Percentiles rank a stretch among this genome's conserved stretches.
These are phyloP conservation scores for Mycena polygramma DNA, from an alignment of 768 basidiomycete species.

Conservation along the genomic window DNA sequence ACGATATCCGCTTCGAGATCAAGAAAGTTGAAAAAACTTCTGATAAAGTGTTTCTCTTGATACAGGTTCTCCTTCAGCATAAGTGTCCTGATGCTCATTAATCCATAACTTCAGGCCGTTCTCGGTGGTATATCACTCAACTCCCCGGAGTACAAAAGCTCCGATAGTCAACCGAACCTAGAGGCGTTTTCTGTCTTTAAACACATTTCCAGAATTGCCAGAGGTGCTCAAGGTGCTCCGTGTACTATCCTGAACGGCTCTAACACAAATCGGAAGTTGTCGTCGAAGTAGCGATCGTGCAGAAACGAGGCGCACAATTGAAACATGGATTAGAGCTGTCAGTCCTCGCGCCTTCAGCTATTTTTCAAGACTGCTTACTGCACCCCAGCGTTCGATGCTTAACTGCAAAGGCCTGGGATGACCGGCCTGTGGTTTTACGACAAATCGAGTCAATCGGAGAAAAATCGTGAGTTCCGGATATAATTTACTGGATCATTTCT, in stretches of 20 bases:
- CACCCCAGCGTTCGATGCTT: slow-evolving; percentile 76
- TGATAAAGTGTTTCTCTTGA: slow-evolving; percentile 86
- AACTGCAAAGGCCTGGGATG: slow-evolving; percentile 92
- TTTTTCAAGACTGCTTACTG: slow-evolving; percentile 7
- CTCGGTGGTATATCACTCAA: slow-evolving; percentile 80
- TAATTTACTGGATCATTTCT: neutral
- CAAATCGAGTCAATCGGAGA: slow-evolving; percentile 94
- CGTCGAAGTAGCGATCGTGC: slow-evolving; percentile 80
- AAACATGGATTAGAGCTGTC: slow-evolving; percentile 84
- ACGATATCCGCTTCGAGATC: slow-evolving; percentile 84
- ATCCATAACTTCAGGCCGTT: slow-evolving; percentile 65
- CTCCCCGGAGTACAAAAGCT: slow-evolving; percentile 74
- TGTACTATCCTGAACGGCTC: neutral
- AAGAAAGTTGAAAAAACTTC: slow-evolving; percentile 76
- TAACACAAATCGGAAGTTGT: slow-evolving; percentile 62
- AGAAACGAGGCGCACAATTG: slow-evolving; percentile 73
- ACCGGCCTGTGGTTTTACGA: slow-evolving; percentile 83
- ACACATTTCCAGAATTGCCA: slow-evolving; percentile 81
- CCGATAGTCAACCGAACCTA: slow-evolving; percentile 78
- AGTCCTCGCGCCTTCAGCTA: slow-evolving; percentile 40
- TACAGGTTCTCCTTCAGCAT: slow-evolving; percentile 66
- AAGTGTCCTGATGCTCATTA: neutral
- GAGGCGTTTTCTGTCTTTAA: slow-evolving; percentile 81
- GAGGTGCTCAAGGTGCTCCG: slow-evolving; percentile 60
- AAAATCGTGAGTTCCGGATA: slow-evolving; percentile 76